Evolutionary conservation across 2,329 filamentous ascomycete species (phyloP), one percentile per base, ranked within the genome.

Genomic region (Endoconidiophora laricicola): DNA sequence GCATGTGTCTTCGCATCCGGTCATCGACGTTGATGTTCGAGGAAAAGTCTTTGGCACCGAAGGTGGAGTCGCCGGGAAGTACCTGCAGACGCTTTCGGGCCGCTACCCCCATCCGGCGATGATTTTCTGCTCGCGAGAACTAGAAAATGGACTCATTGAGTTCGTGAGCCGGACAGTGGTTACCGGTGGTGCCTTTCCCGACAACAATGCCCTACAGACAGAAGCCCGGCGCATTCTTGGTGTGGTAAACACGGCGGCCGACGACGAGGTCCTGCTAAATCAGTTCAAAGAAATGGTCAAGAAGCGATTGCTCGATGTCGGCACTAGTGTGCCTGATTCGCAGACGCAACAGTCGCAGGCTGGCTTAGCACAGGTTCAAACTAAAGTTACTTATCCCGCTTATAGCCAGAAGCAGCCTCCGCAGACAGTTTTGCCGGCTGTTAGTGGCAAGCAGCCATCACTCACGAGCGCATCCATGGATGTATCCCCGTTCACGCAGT

Each of bases 111-210:
- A 67, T 7, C 72, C 71, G 0, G 70, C 72, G 0, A 60, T 60
- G 6, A 66, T 79, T 0, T 79, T 80, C 58, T 78, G 73, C 60
- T 75, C 71, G 16, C 65, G 72, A 5, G 73, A 78, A 57, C 65
- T 80, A 20, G 76, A 79, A 59, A 63, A 59, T n/a, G 73, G 70
- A 2, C 62, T 80, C 12, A 59, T 65, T 9, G 65, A 67, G 16
- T 75, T 70, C 55, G 71, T 75, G 4, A 61, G 65, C 26, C 57
- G 60, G 2, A 61, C 69, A 53, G 56, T 71, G 5, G 56, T 60
- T 4, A 59, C 58, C 3, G 62, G 59, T 1, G 67, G 66, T 2
- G 57, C 56, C 4, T 66, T 74, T 53, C 76, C 76, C 0, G 59
- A 58, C 2, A 73, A 78, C 56, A 66, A 65, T 2, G 63, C 62